Evolutionary conservation across 2,329 filamentous ascomycete species (phyloP).

Genomic region (Dothistroma pini): DNA sequence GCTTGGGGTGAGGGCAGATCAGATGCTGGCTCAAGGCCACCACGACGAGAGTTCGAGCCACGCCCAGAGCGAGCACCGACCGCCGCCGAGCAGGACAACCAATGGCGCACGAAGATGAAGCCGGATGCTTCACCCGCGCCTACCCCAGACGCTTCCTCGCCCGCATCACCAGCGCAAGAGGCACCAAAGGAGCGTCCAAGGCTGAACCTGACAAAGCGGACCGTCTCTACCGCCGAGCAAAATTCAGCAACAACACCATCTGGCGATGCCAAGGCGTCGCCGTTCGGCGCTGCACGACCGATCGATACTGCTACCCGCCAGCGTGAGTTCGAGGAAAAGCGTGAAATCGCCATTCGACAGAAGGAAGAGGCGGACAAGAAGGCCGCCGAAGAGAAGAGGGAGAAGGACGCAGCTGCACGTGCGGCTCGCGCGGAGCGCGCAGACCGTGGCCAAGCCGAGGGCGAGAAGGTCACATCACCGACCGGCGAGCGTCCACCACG

Average conservation of each 20-base stretch:
- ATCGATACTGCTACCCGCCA: constrained; percentile 91
- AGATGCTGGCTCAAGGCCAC: constrained; percentile 74
- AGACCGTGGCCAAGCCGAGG: constrained; percentile 31
- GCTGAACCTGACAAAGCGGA: constrained; percentile 86
- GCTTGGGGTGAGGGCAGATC: constrained; percentile 68
- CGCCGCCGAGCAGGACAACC: constrained; percentile 85
- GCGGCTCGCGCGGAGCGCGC: constrained; percentile 41
- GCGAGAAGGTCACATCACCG: constrained; percentile 37
- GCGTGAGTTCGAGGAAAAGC: constrained; percentile 85
- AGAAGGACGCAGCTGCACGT: constrained; percentile 60
- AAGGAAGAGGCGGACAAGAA: constrained; percentile 88
- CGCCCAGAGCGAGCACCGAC: constrained; percentile 72
- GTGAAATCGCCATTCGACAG: constrained; percentile 66
- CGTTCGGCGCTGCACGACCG: constrained; percentile 88
- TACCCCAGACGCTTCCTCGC: constrained; percentile 70
- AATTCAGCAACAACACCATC: constrained; percentile 37
- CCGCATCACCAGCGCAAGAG: constrained; percentile 65
- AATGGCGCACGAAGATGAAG: constrained; percentile 89
- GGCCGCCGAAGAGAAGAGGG: constrained; percentile 64
- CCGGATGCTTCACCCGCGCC: constrained; percentile 67
- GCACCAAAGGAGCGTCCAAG: constrained; percentile 67
- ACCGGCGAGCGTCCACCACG: constrained; percentile 40
- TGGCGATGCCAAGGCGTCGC: constrained; percentile 76
- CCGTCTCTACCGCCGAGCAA: constrained; percentile 70
- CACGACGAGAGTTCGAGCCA: constrained; percentile 71